Base-by-base conservation (phyloP, 2,329 filamentous ascomycete species). In the Sclerotinia nivalis region DNA sequence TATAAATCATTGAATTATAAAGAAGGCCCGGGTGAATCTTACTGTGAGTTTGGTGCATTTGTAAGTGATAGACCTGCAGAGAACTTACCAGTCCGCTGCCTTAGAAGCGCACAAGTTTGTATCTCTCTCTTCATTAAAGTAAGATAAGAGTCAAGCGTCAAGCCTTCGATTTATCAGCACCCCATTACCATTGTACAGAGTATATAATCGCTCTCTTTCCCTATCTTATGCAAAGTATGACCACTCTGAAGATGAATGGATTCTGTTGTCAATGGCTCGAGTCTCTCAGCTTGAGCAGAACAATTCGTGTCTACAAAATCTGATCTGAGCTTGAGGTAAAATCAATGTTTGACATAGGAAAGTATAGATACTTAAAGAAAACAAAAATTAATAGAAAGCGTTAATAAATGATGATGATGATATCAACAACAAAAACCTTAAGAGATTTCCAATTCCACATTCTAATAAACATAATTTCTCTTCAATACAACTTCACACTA, bases 311-410 rank as follows among this genome's bases (percentile, higher is more conserved):
- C 20, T 9, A 12, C 2, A 34, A 12, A 1, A 34, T 34, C 28
- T 25, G 12, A 50, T 13, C n/a, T 25, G 10, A 12, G 10, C n/a
- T 50, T 10, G 20, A 22, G 45, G 45, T 20, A 49, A 49, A 20
- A 22, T 20, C 7, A 52, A 25, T 25, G 22, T 50, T 1, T 25
- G 8, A 6, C n/a, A 4, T 13, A n/a, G 22, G n/a, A 52, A 34
- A 56, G 2, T 7, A 1, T 2, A 7, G 9, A 22, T 6, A 8
- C 10, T 6, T 20, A 2, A n/a, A 0, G 18, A 4, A 22, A 13
- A 37, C 2, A 34, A 15, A 12, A 56, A 2, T 34, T 4, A 4
- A 1, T 28, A 20, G 10, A 37, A 37, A 1, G 12, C 37, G 9
- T 10, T n/a, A n/a, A 50, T 50, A 28, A 18, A 54, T 4, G 25